Evolutionary conservation across 331 rosid genomes (phyloP).

Genomic region (Arachis monticola): DNA sequence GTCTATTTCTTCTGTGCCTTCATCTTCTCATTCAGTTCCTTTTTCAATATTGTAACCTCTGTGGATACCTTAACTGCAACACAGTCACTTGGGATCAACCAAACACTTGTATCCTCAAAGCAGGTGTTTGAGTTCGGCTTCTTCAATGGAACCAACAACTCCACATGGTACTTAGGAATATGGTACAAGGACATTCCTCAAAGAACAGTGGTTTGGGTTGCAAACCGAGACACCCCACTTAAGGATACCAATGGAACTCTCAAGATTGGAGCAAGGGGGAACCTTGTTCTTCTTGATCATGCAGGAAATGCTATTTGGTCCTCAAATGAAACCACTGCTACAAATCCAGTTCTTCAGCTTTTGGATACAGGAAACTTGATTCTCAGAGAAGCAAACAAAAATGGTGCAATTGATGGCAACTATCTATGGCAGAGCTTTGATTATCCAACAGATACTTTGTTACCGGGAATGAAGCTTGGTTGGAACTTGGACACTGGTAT

Average conservation of each 20-base stretch:
- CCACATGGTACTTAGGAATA: slow-evolving; percentile 58
- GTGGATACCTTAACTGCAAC: slow-evolving; percentile 41
- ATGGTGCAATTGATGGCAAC: background rate
- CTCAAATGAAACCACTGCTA: slow-evolving; percentile 40
- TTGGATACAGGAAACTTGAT: slow-evolving; percentile 61
- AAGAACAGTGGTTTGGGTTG: slow-evolving; percentile 50
- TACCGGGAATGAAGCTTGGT: slow-evolving; percentile 65
- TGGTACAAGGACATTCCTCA: slow-evolving; percentile 51
- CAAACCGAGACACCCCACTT: slow-evolving; percentile 54
- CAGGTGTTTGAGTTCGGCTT: slow-evolving; percentile 53
- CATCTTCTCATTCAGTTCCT: slow-evolving; percentile 21
- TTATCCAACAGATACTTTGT: slow-evolving; percentile 59
- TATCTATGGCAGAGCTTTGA: slow-evolving; percentile 69
- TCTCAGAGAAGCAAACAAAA: slow-evolving; percentile 41
- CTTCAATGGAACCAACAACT: slow-evolving; percentile 32
- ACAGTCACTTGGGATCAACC: slow-evolving; percentile 42
- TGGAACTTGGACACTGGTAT: slow-evolving; percentile 49
- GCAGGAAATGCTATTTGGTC: slow-evolving; percentile 42
- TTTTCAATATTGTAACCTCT: slow-evolving; percentile 25
- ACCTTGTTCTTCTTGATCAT: slow-evolving; percentile 38
- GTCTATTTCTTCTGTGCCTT: slow-evolving; percentile 19
- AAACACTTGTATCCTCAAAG: slow-evolving; percentile 52
- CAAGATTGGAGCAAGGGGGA: slow-evolving; percentile 28
- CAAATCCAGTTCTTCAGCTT: slow-evolving; percentile 45
- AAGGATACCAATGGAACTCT: slow-evolving; percentile 44